Base-by-base conservation (phyloP, 1,284 basidiomycete genomes). In the Rhodotorula mucilaginosa region DNA sequence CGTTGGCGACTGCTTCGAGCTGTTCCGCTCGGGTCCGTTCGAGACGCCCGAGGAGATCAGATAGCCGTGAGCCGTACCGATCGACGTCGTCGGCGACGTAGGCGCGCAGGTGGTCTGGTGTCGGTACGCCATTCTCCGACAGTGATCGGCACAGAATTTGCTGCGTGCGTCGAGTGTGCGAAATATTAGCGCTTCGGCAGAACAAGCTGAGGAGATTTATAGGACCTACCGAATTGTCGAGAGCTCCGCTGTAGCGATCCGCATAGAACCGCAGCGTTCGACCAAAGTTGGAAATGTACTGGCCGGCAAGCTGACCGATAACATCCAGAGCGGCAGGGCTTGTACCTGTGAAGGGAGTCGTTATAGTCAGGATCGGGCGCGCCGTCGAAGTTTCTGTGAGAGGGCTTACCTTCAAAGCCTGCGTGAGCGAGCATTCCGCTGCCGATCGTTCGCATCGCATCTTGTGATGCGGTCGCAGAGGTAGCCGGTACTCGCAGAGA, bases 131-230 rank as follows among this genome's bases (percentile, higher is more conserved):
- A 71, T 90, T 91, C 81, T 96, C 91, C 74, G 93, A 91, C 19
- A 98, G 83, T 0, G 91, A 90, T 80, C 96, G 93, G 5, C 94
- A 84, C 48, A 97, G 88, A 62, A 97, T 93, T 87, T 97, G 93
- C 90, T 95, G 72, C 39, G 72, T 95, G 72, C 39, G 72, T 64
- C 44, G 44, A 51, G 39, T 13, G 8, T 12, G 39, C 10, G 39
- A 12, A 44, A 2, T 44, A 13, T 44, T 1, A 44, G 39, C 39
- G 39, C 15, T n/a, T 18, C 54, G 52, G 18, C 6, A 0, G 44
- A 2, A 18, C 18, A 15, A 39, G 47, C 31, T 44, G 6, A 54
- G 34, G 51, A 44, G 26, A 10, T 10, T 8, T 8, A 12, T 52
- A 49, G 7, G 76, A 70, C 84, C 77, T 72, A 93, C 92, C 86